Base-by-base conservation (phyloP, 345 rosid genomes). In the Populus tremula region DNA sequence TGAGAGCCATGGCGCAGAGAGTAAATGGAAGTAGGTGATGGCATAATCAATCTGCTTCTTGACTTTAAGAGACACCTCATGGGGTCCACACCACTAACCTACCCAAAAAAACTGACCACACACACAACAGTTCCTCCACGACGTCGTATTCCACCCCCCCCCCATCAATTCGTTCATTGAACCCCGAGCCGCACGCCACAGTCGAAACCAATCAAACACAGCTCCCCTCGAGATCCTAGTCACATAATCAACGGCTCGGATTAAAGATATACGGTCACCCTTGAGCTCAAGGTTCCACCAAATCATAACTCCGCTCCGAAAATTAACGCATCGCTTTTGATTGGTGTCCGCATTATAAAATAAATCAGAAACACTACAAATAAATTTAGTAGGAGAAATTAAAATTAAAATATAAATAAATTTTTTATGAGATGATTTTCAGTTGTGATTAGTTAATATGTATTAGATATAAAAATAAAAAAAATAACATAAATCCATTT, bases 161-260 rank as follows among this genome's bases (percentile, higher is more conserved):
- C 36, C 36, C 36, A 4, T 10, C 0, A 10, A 41, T 17, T 6
- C 16, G 53, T 4, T 43, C 81, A 65, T 45, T 11, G 79, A 73
- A 65, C 54, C 62, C 36, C 81, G 84, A 76, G 75, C 78, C 80
- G 73, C 72, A 29, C 67, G 50, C 50, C 50, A 13, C 50, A 45
- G 35, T 21, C 82, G 77, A 76, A 65, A 74, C 78, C 76, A 67
- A 45, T 18, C 27, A 39, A 10, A 35, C 38, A 16, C n/a, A 21
- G 16, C 16, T 38, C 76, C 35, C 68, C 77, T 80, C 36, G 23
- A 70, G 64, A n/a, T 71, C 18, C 66, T 18, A 23, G 18, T 12
- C 12, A 8, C 0, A 3, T 31, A 80, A 73, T 59, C 7, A 13
- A 71, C 88, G 86, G 83, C 41, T 67, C 21, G 64, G 81, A 66